Evolutionary conservation across 2,329 filamentous ascomycete genomes (phyloP).

Genomic region (Thelonectria rubi): DNA sequence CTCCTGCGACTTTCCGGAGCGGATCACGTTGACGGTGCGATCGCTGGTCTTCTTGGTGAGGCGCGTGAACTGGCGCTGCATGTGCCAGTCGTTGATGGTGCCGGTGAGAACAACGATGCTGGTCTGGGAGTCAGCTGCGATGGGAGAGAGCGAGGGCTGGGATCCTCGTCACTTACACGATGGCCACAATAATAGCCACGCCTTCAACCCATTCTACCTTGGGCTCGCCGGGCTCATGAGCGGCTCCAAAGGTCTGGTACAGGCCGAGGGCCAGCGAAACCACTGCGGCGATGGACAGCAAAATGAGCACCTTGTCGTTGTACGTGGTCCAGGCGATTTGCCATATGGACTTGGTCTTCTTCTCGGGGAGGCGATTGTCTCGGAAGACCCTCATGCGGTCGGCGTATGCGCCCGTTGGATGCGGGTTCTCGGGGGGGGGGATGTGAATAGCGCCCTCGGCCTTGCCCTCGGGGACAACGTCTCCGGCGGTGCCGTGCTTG

Average conservation of each 20-base stretch:
- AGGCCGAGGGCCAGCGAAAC: slow-evolving; percentile 75
- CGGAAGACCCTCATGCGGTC: slow-evolving; percentile 56
- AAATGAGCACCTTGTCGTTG: slow-evolving; percentile 77
- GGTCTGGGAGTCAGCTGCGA: slow-evolving; percentile 12
- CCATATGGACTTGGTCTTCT: slow-evolving; percentile 69
- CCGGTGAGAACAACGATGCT: slow-evolving; percentile 69
- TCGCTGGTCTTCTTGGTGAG: slow-evolving; percentile 71
- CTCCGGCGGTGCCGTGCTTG: slow-evolving; percentile 46
- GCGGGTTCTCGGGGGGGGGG: slow-evolving; percentile 35
- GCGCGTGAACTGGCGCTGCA: slow-evolving; percentile 71
- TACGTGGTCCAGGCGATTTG: slow-evolving; percentile 74
- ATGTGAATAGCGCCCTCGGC: slow-evolving; percentile 39
- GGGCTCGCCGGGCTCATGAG: slow-evolving; percentile 57
- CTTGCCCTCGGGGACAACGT: slow-evolving; percentile 43
- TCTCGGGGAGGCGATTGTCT: slow-evolving; percentile 71
- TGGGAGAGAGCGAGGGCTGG: slow-evolving; percentile 47
- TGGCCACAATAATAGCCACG: slow-evolving; percentile 72
- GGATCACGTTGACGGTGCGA: slow-evolving; percentile 71
- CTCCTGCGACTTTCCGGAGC: slow-evolving; percentile 70
- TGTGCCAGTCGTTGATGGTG: slow-evolving; percentile 73
- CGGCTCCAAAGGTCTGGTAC: slow-evolving; percentile 70
- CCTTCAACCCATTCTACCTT: slow-evolving; percentile 75
- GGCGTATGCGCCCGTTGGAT: slow-evolving; percentile 36
- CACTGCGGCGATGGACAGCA: slow-evolving; percentile 73
- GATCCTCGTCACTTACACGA: slow-evolving; percentile 50